A percentile compares a stretch with the other conserved stretches of the same genome.
phyloP scores from a whole-genome alignment of 2,329 filamentous ascomycete species.

The Grosmannia huntii region DNA sequence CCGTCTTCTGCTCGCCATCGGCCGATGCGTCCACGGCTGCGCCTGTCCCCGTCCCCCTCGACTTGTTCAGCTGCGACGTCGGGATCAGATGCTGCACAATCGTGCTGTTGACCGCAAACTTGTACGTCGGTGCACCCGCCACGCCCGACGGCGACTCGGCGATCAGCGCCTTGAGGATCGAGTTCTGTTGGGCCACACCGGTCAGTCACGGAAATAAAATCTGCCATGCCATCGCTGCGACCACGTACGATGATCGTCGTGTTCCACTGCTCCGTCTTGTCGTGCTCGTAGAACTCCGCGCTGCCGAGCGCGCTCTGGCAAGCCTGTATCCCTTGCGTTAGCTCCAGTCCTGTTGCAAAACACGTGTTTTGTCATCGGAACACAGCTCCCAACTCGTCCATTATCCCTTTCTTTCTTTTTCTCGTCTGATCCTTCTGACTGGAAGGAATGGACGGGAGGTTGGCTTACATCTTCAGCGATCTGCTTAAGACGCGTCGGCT shows the following conservation, averaged over 20 bases:
- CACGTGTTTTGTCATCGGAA: neutral
- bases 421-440: neutral
- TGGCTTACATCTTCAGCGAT: slow-evolving; percentile 66
- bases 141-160: slow-evolving; percentile 53
- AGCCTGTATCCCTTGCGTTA: slow-evolving; percentile 40
- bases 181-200: slow-evolving; percentile 40
- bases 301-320: slow-evolving; percentile 66
- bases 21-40: slow-evolving; percentile 35
- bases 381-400: neutral
- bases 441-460: slow-evolving; percentile 1
- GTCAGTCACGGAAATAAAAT: too few species aligned
- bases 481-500: slow-evolving; percentile 66
- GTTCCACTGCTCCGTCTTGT: slow-evolving; percentile 80
- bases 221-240: neutral
- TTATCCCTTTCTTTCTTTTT: neutral
- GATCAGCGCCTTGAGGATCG: slow-evolving; percentile 65
- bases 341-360: neutral
- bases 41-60: slow-evolving; percentile 36
- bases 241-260: slow-evolving; percentile 72
- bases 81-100: slow-evolving; percentile 88
- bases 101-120: slow-evolving; percentile 95
- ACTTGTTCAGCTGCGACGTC: slow-evolving; percentile 50
- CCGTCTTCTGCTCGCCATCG: slow-evolving; percentile 30
- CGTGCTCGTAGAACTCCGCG: slow-evolving; percentile 74
- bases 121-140: slow-evolving; percentile 48